Evolutionary conservation across 495 filamentous ascomycete genomes (phyloP).

Genomic region (Aspergillus sclerotioniger): DNA sequence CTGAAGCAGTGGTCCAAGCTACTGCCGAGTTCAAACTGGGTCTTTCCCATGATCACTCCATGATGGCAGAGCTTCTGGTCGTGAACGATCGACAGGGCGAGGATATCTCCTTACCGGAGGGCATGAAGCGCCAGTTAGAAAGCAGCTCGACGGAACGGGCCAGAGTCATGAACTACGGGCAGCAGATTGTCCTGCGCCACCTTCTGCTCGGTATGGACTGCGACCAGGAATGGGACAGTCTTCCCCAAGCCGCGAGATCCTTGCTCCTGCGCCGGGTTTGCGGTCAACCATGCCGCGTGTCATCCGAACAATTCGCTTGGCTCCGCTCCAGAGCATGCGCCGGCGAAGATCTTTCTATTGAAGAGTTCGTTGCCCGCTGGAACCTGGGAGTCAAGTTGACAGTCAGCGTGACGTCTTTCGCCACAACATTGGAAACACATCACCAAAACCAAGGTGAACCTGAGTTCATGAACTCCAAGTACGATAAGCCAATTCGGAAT

Average conservation of each 20-base stretch:
- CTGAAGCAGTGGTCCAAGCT: slow-evolving; percentile 52
- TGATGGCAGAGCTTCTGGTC: slow-evolving; percentile 44
- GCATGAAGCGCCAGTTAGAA: slow-evolving; percentile 22
- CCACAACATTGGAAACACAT: slow-evolving; percentile 17
- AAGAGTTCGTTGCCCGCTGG: slow-evolving; percentile 36
- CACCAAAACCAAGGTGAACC: slow-evolving; percentile 12
- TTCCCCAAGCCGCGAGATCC: slow-evolving; percentile 29
- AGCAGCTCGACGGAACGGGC: slow-evolving; percentile 14
- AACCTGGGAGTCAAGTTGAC: slow-evolving; percentile 35
- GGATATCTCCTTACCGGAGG: slow-evolving; percentile 16
- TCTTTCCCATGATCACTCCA: slow-evolving; percentile 47
- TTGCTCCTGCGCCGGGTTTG: slow-evolving; percentile 33
- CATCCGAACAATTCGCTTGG: slow-evolving; percentile 28
- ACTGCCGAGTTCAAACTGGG: slow-evolving; percentile 44
- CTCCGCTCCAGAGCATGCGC: slow-evolving; percentile 28
- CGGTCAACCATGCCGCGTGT: slow-evolving; percentile 25
- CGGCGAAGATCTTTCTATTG: slow-evolving; percentile 28
- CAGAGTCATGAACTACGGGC: slow-evolving; percentile 28
- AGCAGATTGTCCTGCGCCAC: slow-evolving; percentile 37
- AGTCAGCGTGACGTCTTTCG: slow-evolving; percentile 25
- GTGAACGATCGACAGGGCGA: slow-evolving; percentile 22
- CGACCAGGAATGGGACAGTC: slow-evolving; percentile 39
- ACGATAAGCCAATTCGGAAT: slow-evolving; percentile 17
- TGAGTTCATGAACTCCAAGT: slow-evolving; percentile 13
- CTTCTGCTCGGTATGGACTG: slow-evolving; percentile 38